Percentiles rank a stretch among this genome's conserved stretches.
Evolutionary conservation across 768 basidiomycete species (phyloP).

Genomic region (Macrolepiota fuliginosa): DNA sequence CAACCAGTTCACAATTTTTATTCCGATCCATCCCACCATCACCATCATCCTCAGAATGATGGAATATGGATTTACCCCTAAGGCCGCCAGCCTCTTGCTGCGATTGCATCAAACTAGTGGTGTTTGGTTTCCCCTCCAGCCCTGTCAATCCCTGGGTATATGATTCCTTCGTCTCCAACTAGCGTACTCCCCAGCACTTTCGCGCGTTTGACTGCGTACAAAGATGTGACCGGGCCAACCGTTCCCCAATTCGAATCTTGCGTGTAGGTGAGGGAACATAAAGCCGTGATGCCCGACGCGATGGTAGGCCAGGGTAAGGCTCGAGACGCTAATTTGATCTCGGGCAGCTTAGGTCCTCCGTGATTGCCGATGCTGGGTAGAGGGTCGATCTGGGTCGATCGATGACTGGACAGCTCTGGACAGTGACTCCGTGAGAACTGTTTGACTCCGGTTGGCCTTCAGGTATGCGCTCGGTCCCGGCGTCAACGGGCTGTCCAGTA

Average conservation of each 20-base stretch:
- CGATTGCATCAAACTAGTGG: not conserved
- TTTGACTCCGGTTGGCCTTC: not conserved
- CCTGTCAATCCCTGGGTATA: constrained; percentile 9
- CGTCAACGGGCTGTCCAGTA: not conserved
- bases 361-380: not conserved
- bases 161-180: constrained; percentile 7
- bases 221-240: constrained; percentile 37
- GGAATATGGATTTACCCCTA: constrained; percentile 20
- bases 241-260: constrained; percentile 32
- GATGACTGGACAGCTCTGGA: not conserved
- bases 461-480: constrained; percentile 14
- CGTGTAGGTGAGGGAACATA: constrained; percentile 12
- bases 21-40: constrained; percentile 34
- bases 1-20: constrained; percentile 30
- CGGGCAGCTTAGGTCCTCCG: not conserved
- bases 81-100: not conserved
- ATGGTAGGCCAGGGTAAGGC: not conserved
- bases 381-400: too few species aligned
- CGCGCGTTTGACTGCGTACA: constrained; percentile 27
- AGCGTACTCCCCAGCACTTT: constrained; percentile 19
- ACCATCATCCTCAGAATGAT: constrained; percentile 28
- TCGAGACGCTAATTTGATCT: not conserved
- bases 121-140: not conserved
- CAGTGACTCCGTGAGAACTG: not conserved
- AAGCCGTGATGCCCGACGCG: not conserved